Evolutionary conservation across 345 rosid species (phyloP), one percentile per base, ranked within the genome.

Genomic region (Excoecaria agallocha): DNA sequence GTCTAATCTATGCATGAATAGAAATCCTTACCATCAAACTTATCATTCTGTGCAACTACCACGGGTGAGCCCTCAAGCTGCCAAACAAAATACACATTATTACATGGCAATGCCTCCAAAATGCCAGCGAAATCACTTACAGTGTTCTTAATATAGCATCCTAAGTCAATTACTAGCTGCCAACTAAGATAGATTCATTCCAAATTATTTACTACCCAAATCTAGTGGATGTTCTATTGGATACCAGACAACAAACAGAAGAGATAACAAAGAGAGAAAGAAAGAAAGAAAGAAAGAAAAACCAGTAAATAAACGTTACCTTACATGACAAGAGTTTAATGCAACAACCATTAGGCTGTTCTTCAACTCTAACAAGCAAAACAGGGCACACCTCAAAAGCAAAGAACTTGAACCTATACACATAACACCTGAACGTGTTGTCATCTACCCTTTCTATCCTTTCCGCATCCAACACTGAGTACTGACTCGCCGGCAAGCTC

Each of bases 401-500:
- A 73, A 91, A 91, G 85, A 94, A 94, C 81, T 89, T 91, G 56
- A 94, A 79, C 75, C 88, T 90, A 67, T 92, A 91, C 7, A 94
- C 93, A 68, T 92, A 91, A 72, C 97, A 94, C 86, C 88, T 82
- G 78, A 92, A 92, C 22, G 97, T 89, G 82, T 79, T 89, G 60
- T 89, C 97, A 74, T 94, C 97, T 51, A 94, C 86, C 70, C 97
- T 88, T 89, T 92, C 97, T 50, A 94, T 92, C 88, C 97, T 92
- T 88, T 94, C 97, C 3, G 97, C 98, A 68, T 94, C 98, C 86
- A 94, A 81, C 79, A 94, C 97, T 45, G 98, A 94, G 91, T 91
- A 94, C 71, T 92, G 97, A 81, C 98, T 92, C 38, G 97, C 97
- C 11, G 97, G 98, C 88, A 92, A 86, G 84, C 97, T 91, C 97